Evolutionary conservation across 2,329 filamentous ascomycete species (phyloP), one percentile per base, ranked within the genome.

Genomic region (Cladophialophora exuberans): DNA sequence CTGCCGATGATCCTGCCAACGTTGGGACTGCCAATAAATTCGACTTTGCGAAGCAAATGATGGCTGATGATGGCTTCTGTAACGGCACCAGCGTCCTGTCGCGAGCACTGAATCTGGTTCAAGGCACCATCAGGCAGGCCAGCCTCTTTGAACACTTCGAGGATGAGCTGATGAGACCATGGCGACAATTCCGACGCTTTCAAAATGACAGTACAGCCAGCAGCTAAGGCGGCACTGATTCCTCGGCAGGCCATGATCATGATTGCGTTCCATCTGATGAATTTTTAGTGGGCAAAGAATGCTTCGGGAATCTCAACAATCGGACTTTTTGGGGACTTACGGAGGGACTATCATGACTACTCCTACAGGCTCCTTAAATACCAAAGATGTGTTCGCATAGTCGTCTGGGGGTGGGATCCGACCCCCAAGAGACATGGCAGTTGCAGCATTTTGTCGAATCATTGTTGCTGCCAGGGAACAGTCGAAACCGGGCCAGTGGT

Each of bases 131-230:
- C 70, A 13, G 90, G 89, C 30, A 96, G 79, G 4, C 92, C 92
- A 17, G 90, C 89, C 66, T 90, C 83, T 38, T 76, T 73, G 69
- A 96, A 95, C 49, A 87, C 82, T 62, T 86, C 80, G 54, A 86
- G 74, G 22, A 95, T 82, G 57, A 88, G 88, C 76, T 96, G 89
- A 35, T 84, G 90, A 61, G 94, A 85, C 1, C 90, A 92, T 1
- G 92, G 92, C 0, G 91, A 96, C 73, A 96, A 91, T 4, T 92
- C 92, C 2, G 90, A 95, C 9, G 91, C 90, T 75, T 96, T 96
- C 54, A 97, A 77, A 57, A 97, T 90, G 55, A 96, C 88, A 3
- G 86, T 86, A 75, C 96, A 94, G 35, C 92, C 92, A n/a, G 18
- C 89, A 83, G 25, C 96, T 79, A 25, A 97, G n/a, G 79, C 13